Evolutionary conservation across 2,329 filamentous ascomycete species (phyloP).

Genomic region (Knufia petricola): DNA sequence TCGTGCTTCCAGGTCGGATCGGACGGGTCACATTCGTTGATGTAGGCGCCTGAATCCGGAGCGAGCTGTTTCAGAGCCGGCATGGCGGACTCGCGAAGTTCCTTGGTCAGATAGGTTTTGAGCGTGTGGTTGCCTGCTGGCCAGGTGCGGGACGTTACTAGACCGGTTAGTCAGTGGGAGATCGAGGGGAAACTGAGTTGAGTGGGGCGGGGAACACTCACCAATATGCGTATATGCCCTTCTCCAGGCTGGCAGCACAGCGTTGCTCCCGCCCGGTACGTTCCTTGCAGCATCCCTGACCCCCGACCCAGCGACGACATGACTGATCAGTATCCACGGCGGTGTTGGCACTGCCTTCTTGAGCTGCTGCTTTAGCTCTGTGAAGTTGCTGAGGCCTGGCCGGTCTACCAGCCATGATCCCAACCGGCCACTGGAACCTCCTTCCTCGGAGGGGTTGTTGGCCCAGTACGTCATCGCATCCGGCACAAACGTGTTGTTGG

Average conservation of each 20-base stretch:
- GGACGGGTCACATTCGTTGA: constrained; percentile 30
- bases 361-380: not conserved
- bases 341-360: not conserved
- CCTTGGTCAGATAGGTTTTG: constrained; percentile 12
- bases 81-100: constrained; percentile 15
- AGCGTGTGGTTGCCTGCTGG: constrained; percentile 14
- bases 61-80: constrained; percentile 23
- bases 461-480: constrained; percentile 14
- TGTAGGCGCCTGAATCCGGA: constrained; percentile 23
- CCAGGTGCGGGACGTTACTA: constrained; percentile 15
- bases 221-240: constrained; percentile 25
- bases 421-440: not conserved
- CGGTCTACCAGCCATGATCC: constrained; percentile 5
- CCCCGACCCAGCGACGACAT: constrained; percentile 21
- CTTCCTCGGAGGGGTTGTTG: not conserved
- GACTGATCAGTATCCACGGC: constrained; percentile 9
- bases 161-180: not conserved
- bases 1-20: constrained; percentile 32
- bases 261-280: constrained; percentile 22
- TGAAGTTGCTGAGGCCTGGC: constrained; percentile 3
- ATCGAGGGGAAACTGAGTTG: not conserved
- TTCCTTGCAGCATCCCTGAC: constrained; percentile 23
- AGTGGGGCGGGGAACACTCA: constrained; percentile 1
- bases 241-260: constrained; percentile 28
- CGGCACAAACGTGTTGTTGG: constrained; percentile 25